Base-by-base conservation (phyloP, 331 rosid species). In the Phaseolus coccineus region DNA sequence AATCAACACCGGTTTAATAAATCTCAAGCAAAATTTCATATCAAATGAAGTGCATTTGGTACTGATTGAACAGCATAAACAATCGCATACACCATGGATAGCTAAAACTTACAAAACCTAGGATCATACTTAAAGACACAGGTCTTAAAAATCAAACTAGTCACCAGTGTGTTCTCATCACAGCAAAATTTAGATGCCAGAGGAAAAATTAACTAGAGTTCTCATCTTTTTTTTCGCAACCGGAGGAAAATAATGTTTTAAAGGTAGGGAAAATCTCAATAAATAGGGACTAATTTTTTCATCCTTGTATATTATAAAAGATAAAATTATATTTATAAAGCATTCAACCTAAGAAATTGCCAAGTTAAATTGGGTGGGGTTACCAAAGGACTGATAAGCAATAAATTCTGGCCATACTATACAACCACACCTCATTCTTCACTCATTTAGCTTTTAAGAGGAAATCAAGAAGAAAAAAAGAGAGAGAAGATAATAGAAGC, bases 11-110 rank as follows among this genome's bases (percentile, higher is more conserved):
- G 50, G 2, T 42, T 73, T 58, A 77, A 6, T 22, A 77, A 40
- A 80, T 74, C 71, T 69, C 39, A 51, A 59, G 53, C 73, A 67
- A 77, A 85, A 69, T 48, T 35, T 39, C 52, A 74, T 77, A 79
- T 81, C 47, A 59, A 69, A 47, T 16, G 69, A 58, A 77, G 40
- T 63, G 77, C 65, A 84, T 55, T 61, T 77, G 58, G 22, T 24
- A 80, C 66, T 50, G 39, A 68, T 50, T 59, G 37, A 79, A 40
- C 48, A 52, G 22, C 25, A 58, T 71, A 52, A 72, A 75, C 44
- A 47, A 68, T 56, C 57, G n/a, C 48, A 73, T 57, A 68, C 69
- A 73, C 30, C 62, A 66, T 83, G 25, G 37, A 58, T 47, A 69
- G 46, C n/a, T 27, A 79, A 73, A 73, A 57, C 46, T 28, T 37